Base-by-base conservation (phyloP, 371 early-diverging fungal species). In the Mortierella sp. region DNA sequence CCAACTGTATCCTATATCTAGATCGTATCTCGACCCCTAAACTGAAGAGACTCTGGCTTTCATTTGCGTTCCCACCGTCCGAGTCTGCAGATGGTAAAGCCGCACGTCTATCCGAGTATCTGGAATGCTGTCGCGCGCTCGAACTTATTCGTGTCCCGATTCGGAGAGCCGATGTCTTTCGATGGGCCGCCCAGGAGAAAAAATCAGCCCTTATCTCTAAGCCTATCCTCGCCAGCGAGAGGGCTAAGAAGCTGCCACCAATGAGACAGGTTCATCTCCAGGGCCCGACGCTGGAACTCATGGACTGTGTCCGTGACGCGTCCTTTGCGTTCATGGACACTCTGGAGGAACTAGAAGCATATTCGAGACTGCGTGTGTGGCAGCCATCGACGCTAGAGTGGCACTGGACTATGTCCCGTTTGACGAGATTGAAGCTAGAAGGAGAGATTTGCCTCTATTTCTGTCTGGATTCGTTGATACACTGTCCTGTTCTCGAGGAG, bases 271-370 rank as follows among this genome's bases (percentile, higher is more conserved):
- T 75, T 11, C 64, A 64, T 31, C 47, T 75, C 4, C 60, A 69
- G 8, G 76, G 76, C 0, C 61, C 76, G 1, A 64, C 56, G n/a
- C n/a, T 55, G n/a, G 64, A 68, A 41, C 41, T 75, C 44, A 47
- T 75, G 48, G 64, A 68, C 4, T 64, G 64, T 54, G 48, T 69
- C 4, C 55, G 41, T 0, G 76, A 75, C 14, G 76, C 64, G 6
- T 31, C 53, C n/a, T 68, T 69, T 51, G 76, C 76, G 3, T 75
- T 68, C 37, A 69, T 64, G 53, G 60, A 59, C 23, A 75, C 69
- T 7, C 39, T 75, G 5, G 48, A 68, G 46, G 69, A 75, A 31
- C 50, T 75, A 27, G 58, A 64, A 37, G 67, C 62, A 12, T 23
- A 46, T 31, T 66, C 73, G 8, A 28, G 50, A 21, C 27, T 61